A percentile compares a stretch with the other conserved stretches of the same genome.
These are phyloP conservation scores for Aspergillus fijiensis DNA, from an alignment of 2,329 filamentous ascomycete genomes.

Conservation along the genomic window DNA sequence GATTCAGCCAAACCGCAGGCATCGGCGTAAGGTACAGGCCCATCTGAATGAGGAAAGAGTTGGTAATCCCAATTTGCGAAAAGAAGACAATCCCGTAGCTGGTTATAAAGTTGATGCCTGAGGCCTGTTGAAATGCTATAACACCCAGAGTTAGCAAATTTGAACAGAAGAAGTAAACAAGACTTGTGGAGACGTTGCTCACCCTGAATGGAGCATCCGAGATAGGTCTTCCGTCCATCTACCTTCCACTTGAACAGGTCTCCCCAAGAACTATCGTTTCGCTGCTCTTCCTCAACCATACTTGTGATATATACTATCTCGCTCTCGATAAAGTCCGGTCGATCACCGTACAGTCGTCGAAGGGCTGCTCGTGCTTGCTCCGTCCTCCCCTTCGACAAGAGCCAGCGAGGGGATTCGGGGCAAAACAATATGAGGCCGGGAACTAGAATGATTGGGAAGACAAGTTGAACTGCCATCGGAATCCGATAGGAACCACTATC, in stretches of 20 bases:
- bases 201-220: neutral
- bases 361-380: constrained; percentile 9
- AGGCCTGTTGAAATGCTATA: constrained; percentile 1
- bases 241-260: neutral
- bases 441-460: neutral
- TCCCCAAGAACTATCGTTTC: neutral
- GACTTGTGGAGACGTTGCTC: neutral
- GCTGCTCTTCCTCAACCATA: constrained; percentile 10
- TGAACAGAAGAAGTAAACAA: no score
- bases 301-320: constrained; percentile 6
- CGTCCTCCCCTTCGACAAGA: constrained; percentile 7
- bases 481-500: constrained; percentile 4
- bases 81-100: constrained; percentile 5
- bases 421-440: constrained; percentile 8
- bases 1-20: constrained; percentile 2
- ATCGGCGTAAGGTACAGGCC: constrained; percentile 2
- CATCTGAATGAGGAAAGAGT: constrained; percentile 4
- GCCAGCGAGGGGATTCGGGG: constrained; percentile 17
- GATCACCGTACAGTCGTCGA: constrained; percentile 5
- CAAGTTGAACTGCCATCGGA: constrained; percentile 3
- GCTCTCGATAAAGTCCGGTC: constrained; percentile 2
- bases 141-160: neutral
- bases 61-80: neutral
- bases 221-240: constrained; percentile 1
- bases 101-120: constrained; percentile 4